Percentiles rank a stretch among this genome's conserved stretches.
phyloP scores from a whole-genome alignment of 805 yeast species.

The Candida ulmi region DNA sequence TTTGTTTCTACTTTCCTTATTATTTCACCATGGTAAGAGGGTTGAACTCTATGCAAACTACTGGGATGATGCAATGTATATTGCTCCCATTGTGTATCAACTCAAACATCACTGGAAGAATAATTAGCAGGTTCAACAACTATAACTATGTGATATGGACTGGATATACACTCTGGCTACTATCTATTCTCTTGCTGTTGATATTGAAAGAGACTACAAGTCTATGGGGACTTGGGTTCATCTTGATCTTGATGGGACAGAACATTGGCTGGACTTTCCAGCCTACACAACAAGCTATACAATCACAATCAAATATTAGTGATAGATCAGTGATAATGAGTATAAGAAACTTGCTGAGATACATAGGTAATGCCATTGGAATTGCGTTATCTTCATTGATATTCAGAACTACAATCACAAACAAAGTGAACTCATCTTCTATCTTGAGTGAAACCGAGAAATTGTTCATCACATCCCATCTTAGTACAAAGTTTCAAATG shows the following conservation, averaged over 20 bases:
- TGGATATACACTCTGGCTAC: constrained; percentile 39
- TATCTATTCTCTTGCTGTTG: constrained; percentile 33
- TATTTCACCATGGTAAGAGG: constrained; percentile 34
- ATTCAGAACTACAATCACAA: constrained; percentile 1
- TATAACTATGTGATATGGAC: constrained; percentile 35
- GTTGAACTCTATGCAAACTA: constrained; percentile 3
- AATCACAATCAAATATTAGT: constrained; percentile 2
- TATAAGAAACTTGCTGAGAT: constrained; percentile 3
- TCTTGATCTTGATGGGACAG: constrained; percentile 31
- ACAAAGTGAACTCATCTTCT: not conserved
- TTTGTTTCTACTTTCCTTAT: constrained; percentile 43
- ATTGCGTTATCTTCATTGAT: constrained; percentile 6
- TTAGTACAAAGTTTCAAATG: constrained; percentile 1
- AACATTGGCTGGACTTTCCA: constrained; percentile 34
- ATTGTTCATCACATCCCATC: not conserved
- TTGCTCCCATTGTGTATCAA: constrained; percentile 37
- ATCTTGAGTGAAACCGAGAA: not conserved
- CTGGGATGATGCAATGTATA: constrained; percentile 29
- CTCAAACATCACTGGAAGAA: constrained; percentile 41
- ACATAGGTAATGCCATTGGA: constrained; percentile 5
- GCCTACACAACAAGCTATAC: constrained; percentile 11
- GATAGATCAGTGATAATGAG: constrained; percentile 5
- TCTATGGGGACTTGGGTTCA: constrained; percentile 27
- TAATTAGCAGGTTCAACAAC: constrained; percentile 37
- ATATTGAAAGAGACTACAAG: constrained; percentile 26